Evolutionary conservation across 306 rosid genomes (phyloP).

Genomic region (Fagus crenata): DNA sequence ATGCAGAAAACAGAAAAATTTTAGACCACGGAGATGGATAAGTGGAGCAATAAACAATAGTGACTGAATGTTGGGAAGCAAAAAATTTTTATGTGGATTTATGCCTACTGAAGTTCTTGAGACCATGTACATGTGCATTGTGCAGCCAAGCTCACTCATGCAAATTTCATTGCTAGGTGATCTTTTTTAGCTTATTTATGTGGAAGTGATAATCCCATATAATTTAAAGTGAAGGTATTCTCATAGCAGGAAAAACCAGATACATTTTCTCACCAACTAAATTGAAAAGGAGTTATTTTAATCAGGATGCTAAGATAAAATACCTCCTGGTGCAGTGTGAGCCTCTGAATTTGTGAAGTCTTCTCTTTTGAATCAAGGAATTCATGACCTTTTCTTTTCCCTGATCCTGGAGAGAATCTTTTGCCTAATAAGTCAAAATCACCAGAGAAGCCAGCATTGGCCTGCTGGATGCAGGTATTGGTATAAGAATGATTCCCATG

Average conservation of each 20-base stretch:
- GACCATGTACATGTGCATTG: not conserved
- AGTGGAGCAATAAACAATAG: not conserved
- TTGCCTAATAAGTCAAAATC: conserved; percentile 87
- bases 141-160: not conserved
- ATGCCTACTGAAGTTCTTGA: not conserved
- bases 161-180: not conserved
- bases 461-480: conserved; percentile 69
- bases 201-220: conserved; percentile 8
- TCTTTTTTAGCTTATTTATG: not conserved
- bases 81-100: not conserved
- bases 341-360: conserved; percentile 61
- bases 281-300: not conserved
- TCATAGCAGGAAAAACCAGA: not conserved
- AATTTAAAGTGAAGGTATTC: not conserved
- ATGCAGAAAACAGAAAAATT: conserved; percentile 13
- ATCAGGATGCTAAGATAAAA: conserved; percentile 21
- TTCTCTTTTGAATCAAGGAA: conserved; percentile 66
- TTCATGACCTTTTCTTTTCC: conserved; percentile 79
- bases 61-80: not conserved
- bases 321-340: conserved; percentile 77
- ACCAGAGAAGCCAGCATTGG: conserved; percentile 94
- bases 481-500: conserved; percentile 79
- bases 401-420: conserved; percentile 67
- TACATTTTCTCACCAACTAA: not conserved
- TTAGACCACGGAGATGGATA: not conserved